Conservation (phyloP, 768 basidiomycete species). For the Podaxis mareebaensis region DNA sequence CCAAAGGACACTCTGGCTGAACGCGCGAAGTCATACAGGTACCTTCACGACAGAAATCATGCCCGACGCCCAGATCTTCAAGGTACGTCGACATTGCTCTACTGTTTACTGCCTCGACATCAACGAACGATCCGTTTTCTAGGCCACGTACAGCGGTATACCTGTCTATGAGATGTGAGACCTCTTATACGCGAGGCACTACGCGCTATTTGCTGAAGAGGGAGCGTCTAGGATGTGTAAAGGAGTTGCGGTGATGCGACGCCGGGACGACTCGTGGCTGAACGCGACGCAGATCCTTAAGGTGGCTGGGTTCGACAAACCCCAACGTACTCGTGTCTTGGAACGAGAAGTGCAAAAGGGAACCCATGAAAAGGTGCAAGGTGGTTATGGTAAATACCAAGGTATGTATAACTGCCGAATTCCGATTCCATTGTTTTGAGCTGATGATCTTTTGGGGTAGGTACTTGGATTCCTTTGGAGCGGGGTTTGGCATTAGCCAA, state of each 20-base stretch:
- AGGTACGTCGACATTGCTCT: slow-evolving; percentile 46
- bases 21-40: background rate
- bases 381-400: slow-evolving; percentile 99
- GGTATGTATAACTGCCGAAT: slow-evolving; percentile 49
- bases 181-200: slow-evolving; percentile 32
- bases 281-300: slow-evolving; percentile 99
- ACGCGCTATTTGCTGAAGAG: slow-evolving; percentile 35
- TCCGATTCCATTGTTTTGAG: slow-evolving; percentile 20
- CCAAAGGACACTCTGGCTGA: background rate
- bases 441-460: slow-evolving; percentile 39
- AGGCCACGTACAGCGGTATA: slow-evolving; percentile 93
- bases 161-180: slow-evolving; percentile 91
- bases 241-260: slow-evolving; percentile 96
- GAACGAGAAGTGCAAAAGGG: slow-evolving; percentile 99
- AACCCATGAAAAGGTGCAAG: slow-evolving; percentile 98
- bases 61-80: slow-evolving; percentile 89
- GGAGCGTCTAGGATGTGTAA: slow-evolving; percentile 73
- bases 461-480: slow-evolving; percentile 98
- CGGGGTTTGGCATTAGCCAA: slow-evolving; percentile 82
- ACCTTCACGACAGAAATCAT: slow-evolving; percentile 35
- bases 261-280: slow-evolving; percentile 94
- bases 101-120: slow-evolving; percentile 16
- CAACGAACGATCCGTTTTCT: slow-evolving; percentile 27
- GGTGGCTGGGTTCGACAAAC: slow-evolving; percentile 99
- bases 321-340: slow-evolving; percentile 93